Percentiles rank a stretch among this genome's conserved stretches.
phyloP scores from a whole-genome alignment of 2,329 filamentous ascomycete genomes.

The Arthrobotrys sinensis region DNA sequence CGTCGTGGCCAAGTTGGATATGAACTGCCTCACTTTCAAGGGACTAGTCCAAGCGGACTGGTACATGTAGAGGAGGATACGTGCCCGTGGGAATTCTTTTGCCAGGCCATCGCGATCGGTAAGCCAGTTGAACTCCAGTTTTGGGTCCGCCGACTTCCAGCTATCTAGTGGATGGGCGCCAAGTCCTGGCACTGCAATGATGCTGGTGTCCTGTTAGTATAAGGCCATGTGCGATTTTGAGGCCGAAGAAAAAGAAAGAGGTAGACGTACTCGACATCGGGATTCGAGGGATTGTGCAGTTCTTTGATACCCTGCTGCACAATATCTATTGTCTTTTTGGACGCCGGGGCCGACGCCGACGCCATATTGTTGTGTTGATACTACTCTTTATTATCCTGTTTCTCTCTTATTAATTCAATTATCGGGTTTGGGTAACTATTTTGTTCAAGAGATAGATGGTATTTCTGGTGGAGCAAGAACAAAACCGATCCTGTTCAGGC shows the following conservation, averaged over 20 bases:
- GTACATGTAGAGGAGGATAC: conserved; percentile 69
- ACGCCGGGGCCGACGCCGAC: conserved; percentile 28
- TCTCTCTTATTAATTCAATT: neutral
- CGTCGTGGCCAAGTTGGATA: conserved; percentile 67
- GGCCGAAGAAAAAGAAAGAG: neutral
- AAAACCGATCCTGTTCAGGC: no score
- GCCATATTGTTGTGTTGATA: neutral
- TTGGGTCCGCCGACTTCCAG: conserved; percentile 66
- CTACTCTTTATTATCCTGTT: neutral
- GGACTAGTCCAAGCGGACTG: conserved; percentile 68
- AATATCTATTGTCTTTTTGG: conserved; percentile 64
- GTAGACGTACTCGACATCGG: conserved; percentile 67
- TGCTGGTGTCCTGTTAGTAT: conserved; percentile 63
- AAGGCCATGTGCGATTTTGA: neutral
- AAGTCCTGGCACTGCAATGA: conserved; percentile 69
- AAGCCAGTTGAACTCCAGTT: conserved; percentile 68
- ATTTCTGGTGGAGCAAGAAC: no score
- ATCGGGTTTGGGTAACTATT: neutral
- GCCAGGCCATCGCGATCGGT: conserved; percentile 66
- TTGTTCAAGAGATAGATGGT: neutral
- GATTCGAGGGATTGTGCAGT: conserved; percentile 66
- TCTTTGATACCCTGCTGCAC: conserved; percentile 68
- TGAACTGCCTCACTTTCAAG: conserved; percentile 69
- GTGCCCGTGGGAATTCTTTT: conserved; percentile 68
- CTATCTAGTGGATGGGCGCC: conserved; percentile 68